Percentiles rank a stretch among this genome's conserved stretches.
These are phyloP conservation scores for Clonostachys chloroleuca DNA, from an alignment of 2,329 filamentous ascomycete genomes.

Conservation along the genomic window DNA sequence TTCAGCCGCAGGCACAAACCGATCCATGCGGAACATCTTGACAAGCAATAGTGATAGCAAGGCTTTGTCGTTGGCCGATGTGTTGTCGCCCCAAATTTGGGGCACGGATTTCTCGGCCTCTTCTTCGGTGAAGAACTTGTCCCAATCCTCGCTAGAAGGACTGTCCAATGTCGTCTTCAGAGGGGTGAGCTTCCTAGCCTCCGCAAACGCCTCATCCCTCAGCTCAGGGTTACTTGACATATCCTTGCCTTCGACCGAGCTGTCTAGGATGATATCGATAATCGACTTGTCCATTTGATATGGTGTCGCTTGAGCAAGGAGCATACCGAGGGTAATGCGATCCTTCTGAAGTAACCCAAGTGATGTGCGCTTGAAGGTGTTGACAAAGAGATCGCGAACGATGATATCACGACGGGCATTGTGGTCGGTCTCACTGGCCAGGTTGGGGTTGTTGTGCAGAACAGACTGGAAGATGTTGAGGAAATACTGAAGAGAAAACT, in stretches of 20 bases:
- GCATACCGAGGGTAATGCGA: slow-evolving; percentile 87
- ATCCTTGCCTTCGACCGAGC: slow-evolving; percentile 70
- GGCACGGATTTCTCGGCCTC: slow-evolving; percentile 83
- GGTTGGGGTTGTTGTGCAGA: slow-evolving; percentile 71
- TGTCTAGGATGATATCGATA: slow-evolving; percentile 82
- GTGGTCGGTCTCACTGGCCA: slow-evolving; percentile 68
- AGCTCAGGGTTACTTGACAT: slow-evolving; percentile 64
- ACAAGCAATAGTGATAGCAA: slow-evolving; percentile 83
- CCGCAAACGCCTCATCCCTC: slow-evolving; percentile 64
- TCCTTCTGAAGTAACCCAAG: slow-evolving; percentile 91
- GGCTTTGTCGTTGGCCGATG: slow-evolving; percentile 66
- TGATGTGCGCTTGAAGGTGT: slow-evolving; percentile 89
- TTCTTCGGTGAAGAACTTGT: slow-evolving; percentile 79
- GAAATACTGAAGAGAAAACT: slow-evolving; percentile 98
- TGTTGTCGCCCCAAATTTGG: slow-evolving; percentile 61
- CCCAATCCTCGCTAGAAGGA: slow-evolving; percentile 64
- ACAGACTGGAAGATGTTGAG: slow-evolving; percentile 96
- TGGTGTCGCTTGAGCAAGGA: slow-evolving; percentile 92
- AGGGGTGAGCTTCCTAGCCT: slow-evolving; percentile 63
- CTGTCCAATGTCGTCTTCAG: slow-evolving; percentile 70
- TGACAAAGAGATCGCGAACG: slow-evolving; percentile 85
- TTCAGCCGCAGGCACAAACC: slow-evolving; percentile 89
- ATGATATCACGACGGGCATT: slow-evolving; percentile 83
- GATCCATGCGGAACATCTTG: slow-evolving; percentile 92
- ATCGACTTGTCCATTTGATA: slow-evolving; percentile 90